phyloP scores from a whole-genome alignment of 2,329 filamentous ascomycete genomes.

The Fusarium palustre region DNA sequence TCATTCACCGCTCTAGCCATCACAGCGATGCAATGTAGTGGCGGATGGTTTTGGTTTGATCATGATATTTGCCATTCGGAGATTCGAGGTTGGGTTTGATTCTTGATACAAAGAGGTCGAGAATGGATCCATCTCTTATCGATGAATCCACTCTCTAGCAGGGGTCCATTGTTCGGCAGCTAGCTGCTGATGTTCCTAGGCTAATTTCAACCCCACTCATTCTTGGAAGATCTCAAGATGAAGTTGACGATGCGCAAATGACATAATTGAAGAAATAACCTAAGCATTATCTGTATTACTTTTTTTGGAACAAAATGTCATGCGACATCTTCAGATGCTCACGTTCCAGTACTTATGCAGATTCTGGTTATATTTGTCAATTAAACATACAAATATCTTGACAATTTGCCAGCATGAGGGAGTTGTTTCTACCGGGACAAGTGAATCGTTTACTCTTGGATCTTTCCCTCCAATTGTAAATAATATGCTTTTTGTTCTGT shows the following conservation, averaged over 20 bases:
- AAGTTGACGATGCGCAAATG: conserved; percentile 17
- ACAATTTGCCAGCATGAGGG: not conserved
- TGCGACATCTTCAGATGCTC: not conserved
- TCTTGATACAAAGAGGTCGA: conserved; percentile 10
- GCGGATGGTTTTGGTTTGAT: not conserved
- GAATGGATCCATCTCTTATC: conserved; percentile 24
- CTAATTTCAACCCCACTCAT: conserved; percentile 16
- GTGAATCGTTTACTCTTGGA: not conserved
- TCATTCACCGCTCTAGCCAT: conserved; percentile 13
- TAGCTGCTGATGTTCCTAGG: conserved; percentile 4
- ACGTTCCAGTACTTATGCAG: no score
- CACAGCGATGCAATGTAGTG: not conserved
- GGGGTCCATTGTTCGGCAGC: conserved; percentile 30
- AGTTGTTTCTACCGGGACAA: not conserved
- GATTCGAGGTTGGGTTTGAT: not conserved
- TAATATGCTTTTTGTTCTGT: not conserved
- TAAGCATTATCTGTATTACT: not conserved
- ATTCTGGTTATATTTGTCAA: not conserved
- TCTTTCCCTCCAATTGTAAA: not conserved
- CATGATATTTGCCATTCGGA: not conserved
- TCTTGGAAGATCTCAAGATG: conserved; percentile 24
- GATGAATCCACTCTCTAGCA: conserved; percentile 33
- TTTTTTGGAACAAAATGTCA: not conserved
- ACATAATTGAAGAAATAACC: not conserved
- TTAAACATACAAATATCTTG: not conserved